These are phyloP conservation scores for Diplodia mutila DNA, from an alignment of 2,329 filamentous ascomycete genomes.

Conservation along the genomic window DNA sequence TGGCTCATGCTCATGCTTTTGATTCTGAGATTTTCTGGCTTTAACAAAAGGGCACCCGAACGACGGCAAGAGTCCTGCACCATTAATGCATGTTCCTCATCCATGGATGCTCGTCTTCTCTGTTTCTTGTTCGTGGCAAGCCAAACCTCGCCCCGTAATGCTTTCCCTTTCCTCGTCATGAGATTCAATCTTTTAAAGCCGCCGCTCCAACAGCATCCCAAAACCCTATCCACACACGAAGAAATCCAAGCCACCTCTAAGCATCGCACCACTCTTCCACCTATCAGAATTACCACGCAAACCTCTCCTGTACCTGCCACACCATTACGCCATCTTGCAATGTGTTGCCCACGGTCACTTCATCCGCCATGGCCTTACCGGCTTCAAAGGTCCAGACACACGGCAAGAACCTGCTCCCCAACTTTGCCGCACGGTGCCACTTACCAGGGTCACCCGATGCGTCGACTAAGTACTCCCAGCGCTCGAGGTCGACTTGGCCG, in stretches of 20 bases:
- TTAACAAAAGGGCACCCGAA: too few species aligned
- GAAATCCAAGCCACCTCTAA: background rate
- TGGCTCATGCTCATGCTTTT: too few species aligned
- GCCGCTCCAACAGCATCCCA: background rate
- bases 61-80: too few species aligned
- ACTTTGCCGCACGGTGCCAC: constrained; percentile 45
- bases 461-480: constrained; percentile 53
- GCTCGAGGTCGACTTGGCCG: constrained; percentile 53
- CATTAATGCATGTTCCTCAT: too few species aligned
- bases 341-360: constrained; percentile 32
- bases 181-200: background rate
- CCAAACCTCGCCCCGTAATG: background rate
- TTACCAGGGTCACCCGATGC: background rate
- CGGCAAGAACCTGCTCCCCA: constrained; percentile 47
- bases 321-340: constrained; percentile 38
- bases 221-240: background rate
- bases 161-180: background rate
- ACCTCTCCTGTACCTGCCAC: background rate
- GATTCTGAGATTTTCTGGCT: too few species aligned
- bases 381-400: constrained; percentile 43
- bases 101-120: too few species aligned
- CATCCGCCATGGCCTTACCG: constrained; percentile 31
- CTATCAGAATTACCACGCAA: background rate
- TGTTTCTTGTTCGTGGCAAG: too few species aligned
- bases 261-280: background rate